Evolutionary conservation across 306 rosid genomes (phyloP), one percentile per base, ranked within the genome.

Genomic region (Prunus mume): DNA sequence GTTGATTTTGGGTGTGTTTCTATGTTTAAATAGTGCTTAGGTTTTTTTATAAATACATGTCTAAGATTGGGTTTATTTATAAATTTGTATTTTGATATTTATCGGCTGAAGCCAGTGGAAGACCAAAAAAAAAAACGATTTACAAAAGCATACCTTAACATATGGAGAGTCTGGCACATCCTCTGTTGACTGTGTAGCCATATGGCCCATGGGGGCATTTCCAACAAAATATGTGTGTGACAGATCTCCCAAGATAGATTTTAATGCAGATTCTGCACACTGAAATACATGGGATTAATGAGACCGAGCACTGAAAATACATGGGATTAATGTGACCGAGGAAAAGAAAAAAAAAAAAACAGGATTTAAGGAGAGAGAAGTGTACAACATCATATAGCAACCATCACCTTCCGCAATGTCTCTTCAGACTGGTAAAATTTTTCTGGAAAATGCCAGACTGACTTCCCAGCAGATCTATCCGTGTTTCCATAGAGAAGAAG

Each of bases 191-290:
- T 84, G 83, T 66, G 82, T 77, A 28, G 71, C 86, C 91, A 88
- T 86, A 83, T 95, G 96, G 69, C 60, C 97, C 93, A 95, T 92
- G 56, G 98, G 99, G 73, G 97, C 97, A 89, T 89, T 95, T 79
- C 99, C 99, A 50, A 90, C 97, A 83, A 95, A 95, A 88, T 95
- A 92, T 49, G 93, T 92, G 74, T 83, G 76, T 68, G 96, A 87
- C 65, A 95, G 93, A 76, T 89, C 97, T 69, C 99, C 97, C 78
- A 95, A 4, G 79, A 89, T 85, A 57, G 92, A 87, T 82, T 86
- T 34, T 78, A 96, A 78, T 25, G 97, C 96, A 77, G 93, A 84
- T 63, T 90, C 99, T 20, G 99, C 97, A 79, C 99, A 92, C 98
- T 89, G 93, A 55, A 81, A 85, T 24, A 69, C 19, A 32, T 30